Evolutionary conservation across 495 filamentous ascomycete species (phyloP).

Genomic region (Hypomontagnella submonticulosa): DNA sequence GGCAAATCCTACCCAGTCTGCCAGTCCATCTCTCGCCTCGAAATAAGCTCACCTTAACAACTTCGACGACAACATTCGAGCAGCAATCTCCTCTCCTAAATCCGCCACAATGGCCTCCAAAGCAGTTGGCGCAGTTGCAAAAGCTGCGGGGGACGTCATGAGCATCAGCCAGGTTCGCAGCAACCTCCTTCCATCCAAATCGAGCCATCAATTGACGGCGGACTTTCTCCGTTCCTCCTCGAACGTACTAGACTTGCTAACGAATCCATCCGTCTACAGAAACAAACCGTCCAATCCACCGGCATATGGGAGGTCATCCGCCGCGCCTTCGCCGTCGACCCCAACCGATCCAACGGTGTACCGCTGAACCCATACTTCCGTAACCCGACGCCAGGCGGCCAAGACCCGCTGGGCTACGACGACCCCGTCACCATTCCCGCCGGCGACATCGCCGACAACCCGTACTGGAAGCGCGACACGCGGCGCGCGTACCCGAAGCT

Average conservation of each 20-base stretch:
- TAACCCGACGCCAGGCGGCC: conserved; percentile 82
- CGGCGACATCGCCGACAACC: conserved; percentile 94
- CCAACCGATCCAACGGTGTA: conserved; percentile 88
- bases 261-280: conserved; percentile 64
- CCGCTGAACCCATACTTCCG: conserved; percentile 94
- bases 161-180: conserved; percentile 58
- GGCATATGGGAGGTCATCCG: conserved; percentile 92
- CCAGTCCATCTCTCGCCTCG: conserved; percentile 17
- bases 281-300: conserved; percentile 94
- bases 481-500: conserved; percentile 87
- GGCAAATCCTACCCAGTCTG: conserved; percentile 28
- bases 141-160: conserved; percentile 59
- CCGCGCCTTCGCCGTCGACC: conserved; percentile 80
- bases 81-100: conserved; percentile 25
- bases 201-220: conserved; percentile 3
- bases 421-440: conserved; percentile 94
- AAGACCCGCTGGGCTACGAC: conserved; percentile 80
- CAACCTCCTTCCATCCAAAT: not conserved
- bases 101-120: conserved; percentile 64
- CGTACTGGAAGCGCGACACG: conserved; percentile 96
- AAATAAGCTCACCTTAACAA: conserved; percentile 37
- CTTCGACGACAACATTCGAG: conserved; percentile 28
- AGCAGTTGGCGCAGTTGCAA: conserved; percentile 62
- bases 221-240: too few relatives aligned
- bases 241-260: not conserved